Evolutionary conservation across 306 rosid species (phyloP).

Genomic region (Castanea crenata): DNA sequence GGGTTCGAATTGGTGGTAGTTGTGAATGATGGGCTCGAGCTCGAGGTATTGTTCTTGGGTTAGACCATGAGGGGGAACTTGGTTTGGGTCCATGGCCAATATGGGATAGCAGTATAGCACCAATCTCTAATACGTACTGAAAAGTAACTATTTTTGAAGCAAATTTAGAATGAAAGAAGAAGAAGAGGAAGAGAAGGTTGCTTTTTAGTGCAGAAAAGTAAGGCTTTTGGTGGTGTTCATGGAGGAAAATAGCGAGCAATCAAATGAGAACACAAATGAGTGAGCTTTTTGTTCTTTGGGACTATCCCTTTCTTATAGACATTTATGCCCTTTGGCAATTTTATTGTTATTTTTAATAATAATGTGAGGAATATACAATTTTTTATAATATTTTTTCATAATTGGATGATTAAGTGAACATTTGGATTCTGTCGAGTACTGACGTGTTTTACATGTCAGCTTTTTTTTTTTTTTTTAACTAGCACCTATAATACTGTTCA

Average conservation of each 20-base stretch:
- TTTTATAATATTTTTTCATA: no score
- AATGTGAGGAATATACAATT: no score
- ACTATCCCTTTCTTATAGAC: conserved; percentile 20
- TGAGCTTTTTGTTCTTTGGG: not conserved
- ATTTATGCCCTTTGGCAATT: conserved; percentile 25
- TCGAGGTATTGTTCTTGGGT: conserved; percentile 47
- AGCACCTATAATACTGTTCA: no score
- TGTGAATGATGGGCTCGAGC: conserved; percentile 47
- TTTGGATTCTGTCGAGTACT: no score
- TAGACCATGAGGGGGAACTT: conserved; percentile 42
- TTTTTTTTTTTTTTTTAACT: no score
- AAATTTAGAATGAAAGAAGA: not conserved
- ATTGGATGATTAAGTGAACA: no score
- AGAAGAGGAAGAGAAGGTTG: not conserved
- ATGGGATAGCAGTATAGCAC: conserved; percentile 7
- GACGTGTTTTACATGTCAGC: no score
- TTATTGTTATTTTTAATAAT: no score
- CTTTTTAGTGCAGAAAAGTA: not conserved
- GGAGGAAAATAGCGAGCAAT: conserved; percentile 6
- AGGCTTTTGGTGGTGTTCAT: not conserved
- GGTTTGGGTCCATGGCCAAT: conserved; percentile 10
- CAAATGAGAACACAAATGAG: conserved; percentile 13
- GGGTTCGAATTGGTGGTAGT: conserved; percentile 54
- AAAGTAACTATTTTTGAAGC: not conserved
- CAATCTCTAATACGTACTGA: not conserved